Evolutionary conservation across 2,329 filamentous ascomycete species (phyloP), one percentile per base, ranked within the genome.

Genomic region (Gliomastix tumulicola): DNA sequence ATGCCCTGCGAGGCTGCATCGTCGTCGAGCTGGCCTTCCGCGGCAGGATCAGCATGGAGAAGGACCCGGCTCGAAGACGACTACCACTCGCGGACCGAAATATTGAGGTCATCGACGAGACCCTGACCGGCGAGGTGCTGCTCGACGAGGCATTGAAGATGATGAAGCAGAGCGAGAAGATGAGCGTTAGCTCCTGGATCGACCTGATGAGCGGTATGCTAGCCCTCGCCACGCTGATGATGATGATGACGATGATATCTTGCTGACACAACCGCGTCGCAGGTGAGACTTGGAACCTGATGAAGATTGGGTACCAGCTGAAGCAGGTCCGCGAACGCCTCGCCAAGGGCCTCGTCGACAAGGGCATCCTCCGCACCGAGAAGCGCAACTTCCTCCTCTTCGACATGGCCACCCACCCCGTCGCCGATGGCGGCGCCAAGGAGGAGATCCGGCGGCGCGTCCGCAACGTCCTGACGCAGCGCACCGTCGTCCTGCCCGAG

Each of bases 111-210:
- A 80, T 97, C 56, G 92, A 98, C 63, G 90, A 96, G 57, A 90
- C 88, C 41, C 74, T 96, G 56, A 98, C 92, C 6, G 92, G 92
- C 50, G 92, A 98, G 68, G 92, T 97, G 46, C 75, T 98, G 53
- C 76, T 98, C 55, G 92, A 98, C 65, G 92, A 98, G 70, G 87
- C 92, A 41, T 71, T 98, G 56, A 98, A 98, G 73, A 94, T 98
- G 89, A 98, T 98, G 90, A 98, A 98, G 74, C 82, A 86, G 50
- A 96, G 88, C 64, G 92, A 98, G 71, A 96, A 95, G 76, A 97
- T 98, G 92, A 97, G 92, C 64, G 92, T 98, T 49, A 92, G 87
- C 70, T 87, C 88, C 32, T 98, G 92, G 92, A 97, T 98, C 61
- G 92, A 98, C 62, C 71, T 98, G 49, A 90, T 98, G 88, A 96